Conservation (phyloP, 2,329 filamentous ascomycete genomes). For the Lachnellula suecica region DNA sequence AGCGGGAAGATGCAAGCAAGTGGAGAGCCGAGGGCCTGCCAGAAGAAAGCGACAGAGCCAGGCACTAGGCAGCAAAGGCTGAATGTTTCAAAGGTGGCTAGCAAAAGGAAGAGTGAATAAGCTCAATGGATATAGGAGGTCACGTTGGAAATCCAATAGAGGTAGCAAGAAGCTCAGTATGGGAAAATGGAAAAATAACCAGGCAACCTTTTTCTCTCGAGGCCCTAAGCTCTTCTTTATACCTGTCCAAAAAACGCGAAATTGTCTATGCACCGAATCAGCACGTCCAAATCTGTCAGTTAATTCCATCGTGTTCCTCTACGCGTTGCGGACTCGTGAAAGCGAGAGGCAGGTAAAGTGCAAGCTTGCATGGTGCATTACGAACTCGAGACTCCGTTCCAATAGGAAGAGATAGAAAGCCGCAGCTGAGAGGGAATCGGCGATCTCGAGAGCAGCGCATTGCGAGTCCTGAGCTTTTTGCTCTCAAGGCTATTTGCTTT, state of each 20-base stretch:
- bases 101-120: not conserved
- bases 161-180: not conserved
- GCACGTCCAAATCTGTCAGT: conserved; percentile 16
- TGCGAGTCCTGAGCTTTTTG: not conserved
- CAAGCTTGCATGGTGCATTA: conserved; percentile 22
- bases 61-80: not conserved
- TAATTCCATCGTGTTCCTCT: not conserved
- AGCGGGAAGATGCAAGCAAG: not conserved
- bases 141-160: not conserved
- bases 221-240: conserved; percentile 13
- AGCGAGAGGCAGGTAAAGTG: conserved; percentile 18
- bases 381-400: conserved; percentile 3
- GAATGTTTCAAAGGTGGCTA: not conserved
- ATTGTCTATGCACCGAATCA: conserved; percentile 12
- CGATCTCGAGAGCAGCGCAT: conserved; percentile 8
- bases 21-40: not conserved
- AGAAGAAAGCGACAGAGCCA: not conserved
- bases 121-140: not conserved
- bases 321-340: conserved; percentile 4
- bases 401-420: conserved; percentile 11
- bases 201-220: conserved; percentile 3
- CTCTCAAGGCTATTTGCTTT: conserved; percentile 2
- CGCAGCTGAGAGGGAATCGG: conserved; percentile 6
- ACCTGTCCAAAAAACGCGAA: conserved; percentile 9
- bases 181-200: not conserved